Base-by-base conservation (phyloP, 148 eudicot genomes). In the Diospyros lotus region DNA sequence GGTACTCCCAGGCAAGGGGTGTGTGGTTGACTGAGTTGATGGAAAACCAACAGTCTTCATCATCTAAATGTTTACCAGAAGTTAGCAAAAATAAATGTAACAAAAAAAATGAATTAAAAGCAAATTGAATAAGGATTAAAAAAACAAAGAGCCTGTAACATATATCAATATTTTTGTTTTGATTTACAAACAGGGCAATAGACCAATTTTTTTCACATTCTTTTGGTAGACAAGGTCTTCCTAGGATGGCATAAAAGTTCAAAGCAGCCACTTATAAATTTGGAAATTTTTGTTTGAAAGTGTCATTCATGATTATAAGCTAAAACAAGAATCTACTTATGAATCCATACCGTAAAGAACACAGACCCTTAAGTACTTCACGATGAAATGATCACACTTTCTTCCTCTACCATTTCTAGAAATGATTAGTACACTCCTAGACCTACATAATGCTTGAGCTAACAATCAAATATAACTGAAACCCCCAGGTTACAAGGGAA, bases 41-140 rank as follows among this genome's bases (percentile, higher is more conserved):
- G 93, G 58, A 73, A 87, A 87, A 81, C 84, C 87, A 50, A 76
- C 83, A 3, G 78, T 76, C 85, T 86, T 91, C 80, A 91, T 64
- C 69, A 89, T 90, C 98, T 93, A 84, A 48, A 73, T 38, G 68
- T 58, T 15, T 15, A n/a, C 40, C 38, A 15, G 11, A 28, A 28
- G 11, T 0, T 14, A 18, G 6, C 1, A 8, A 43, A 5, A 38
- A 18, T 68, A 18, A 38, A 38, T 39, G 18, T 14, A 6, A 41
- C 3, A 42, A 55, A 12, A 5, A 40, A 13, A 55, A 17, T 4
- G 18, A 28, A 60, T 2, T 10, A 15, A n/a, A 60, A 18, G 28
- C 6, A 60, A 54, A 41, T 2, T 39, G 3, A 12, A 10, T 3
- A 8, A 51, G 2, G 4, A 43, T 43, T 13, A 40, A 7, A 42